A percentile compares a stretch with the other conserved stretches of the same genome.
phyloP scores from a whole-genome alignment of 139 green algal genomes.

The Mychonastes homosphaera region DNA sequence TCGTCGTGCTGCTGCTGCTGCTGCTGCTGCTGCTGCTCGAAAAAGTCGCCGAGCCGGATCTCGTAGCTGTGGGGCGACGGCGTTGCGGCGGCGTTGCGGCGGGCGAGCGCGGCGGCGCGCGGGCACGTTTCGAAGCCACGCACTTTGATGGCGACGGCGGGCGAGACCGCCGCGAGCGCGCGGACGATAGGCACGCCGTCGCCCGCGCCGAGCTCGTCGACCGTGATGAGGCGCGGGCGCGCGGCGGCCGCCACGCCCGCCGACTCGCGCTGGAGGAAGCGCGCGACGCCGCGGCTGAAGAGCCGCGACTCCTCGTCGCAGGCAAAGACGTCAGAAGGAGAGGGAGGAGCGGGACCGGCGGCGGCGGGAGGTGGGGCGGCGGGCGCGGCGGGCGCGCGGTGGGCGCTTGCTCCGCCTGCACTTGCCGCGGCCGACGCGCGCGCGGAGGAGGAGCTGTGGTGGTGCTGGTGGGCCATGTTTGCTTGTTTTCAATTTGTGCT shows the following conservation, averaged over 20 bases:
- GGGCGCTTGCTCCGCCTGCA: too few species aligned
- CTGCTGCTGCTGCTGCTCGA: background rate
- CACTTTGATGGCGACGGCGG: too few species aligned
- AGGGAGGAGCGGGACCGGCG: background rate
- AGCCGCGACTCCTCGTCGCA: slow-evolving; percentile 37
- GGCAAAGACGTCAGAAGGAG: slow-evolving; percentile 25
- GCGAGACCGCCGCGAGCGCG: too few species aligned
- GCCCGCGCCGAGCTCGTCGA: too few species aligned
- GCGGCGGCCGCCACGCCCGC: background rate
- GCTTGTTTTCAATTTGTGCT: too few species aligned
- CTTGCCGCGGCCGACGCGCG: background rate
- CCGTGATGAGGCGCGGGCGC: too few species aligned
- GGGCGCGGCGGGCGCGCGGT: too few species aligned
- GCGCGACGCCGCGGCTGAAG: slow-evolving; percentile 31
- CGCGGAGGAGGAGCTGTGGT: background rate
- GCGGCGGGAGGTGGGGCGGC: background rate
- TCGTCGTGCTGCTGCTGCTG: slow-evolving; percentile 1
- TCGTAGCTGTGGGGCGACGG: too few species aligned
- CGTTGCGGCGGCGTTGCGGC: background rate
- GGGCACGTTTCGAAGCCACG: too few species aligned
- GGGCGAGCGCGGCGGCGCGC: background rate
- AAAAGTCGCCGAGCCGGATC: too few species aligned
- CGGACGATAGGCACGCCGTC: too few species aligned
- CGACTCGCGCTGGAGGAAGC: slow-evolving; percentile 16
- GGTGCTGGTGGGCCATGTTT: too few species aligned